A percentile compares a stretch with the other conserved stretches of the same genome.
phyloP scores from a whole-genome alignment of 768 basidiomycete species.

The Hygrocybe coccinea region DNA sequence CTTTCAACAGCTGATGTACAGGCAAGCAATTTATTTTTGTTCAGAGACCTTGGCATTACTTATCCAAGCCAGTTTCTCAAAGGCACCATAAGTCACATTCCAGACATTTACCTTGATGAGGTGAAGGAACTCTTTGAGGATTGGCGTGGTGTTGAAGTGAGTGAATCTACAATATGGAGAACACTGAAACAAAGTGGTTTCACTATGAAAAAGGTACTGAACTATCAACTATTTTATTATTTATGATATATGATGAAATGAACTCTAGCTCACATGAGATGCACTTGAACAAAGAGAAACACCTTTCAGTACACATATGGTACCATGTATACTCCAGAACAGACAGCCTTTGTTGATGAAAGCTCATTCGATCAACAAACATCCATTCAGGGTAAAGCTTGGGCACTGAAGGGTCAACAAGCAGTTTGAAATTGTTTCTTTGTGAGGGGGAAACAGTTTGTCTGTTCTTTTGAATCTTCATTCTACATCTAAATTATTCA shows the following conservation, averaged over 20 bases:
- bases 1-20: background rate
- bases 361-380: constrained; percentile 27
- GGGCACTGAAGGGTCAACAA: constrained; percentile 21
- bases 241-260: background rate
- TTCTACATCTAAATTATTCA: background rate
- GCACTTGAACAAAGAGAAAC: constrained; percentile 14
- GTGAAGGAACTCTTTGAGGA: background rate
- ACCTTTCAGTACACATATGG: constrained; percentile 7
- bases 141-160: background rate
- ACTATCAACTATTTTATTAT: no score
- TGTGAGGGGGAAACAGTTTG: constrained; percentile 24
- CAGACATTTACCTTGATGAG: background rate
- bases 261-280: constrained; percentile 9
- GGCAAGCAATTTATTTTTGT: background rate
- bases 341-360: constrained; percentile 35
- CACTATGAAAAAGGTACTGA: background rate
- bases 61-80: background rate
- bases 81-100: background rate
- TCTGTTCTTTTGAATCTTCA: background rate
- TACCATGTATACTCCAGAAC: constrained; percentile 16
- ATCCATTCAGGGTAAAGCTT: constrained; percentile 18
- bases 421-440: constrained; percentile 23
- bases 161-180: background rate
- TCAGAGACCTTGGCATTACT: background rate
- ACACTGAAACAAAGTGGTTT: background rate